phyloP scores from a whole-genome alignment of 106 monocot genomes.

The Dioscorea dumetorum region DNA sequence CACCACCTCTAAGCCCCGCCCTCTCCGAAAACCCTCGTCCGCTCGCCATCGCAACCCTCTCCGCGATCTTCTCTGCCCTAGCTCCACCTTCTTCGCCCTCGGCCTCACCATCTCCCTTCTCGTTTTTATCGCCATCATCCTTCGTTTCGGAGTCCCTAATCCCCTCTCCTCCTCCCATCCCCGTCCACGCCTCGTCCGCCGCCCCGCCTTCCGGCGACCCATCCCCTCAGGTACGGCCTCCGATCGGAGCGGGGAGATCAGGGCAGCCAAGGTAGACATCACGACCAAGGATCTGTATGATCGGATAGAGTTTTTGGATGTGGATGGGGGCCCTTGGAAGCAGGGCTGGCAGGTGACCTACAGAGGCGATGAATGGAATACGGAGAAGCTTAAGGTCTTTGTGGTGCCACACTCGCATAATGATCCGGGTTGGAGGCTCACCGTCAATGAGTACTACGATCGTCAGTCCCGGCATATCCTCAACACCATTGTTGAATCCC shows the following conservation, averaged over 20 bases:
- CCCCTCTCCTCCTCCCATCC: constrained; percentile 14
- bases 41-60: constrained; percentile 21
- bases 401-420: constrained; percentile 98
- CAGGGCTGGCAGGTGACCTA: constrained; percentile 89
- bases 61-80: constrained; percentile 8
- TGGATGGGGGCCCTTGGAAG: constrained; percentile 93
- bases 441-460: constrained; percentile 86
- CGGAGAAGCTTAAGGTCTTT: constrained; percentile 92
- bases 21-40: constrained; percentile 16
- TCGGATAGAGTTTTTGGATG: constrained; percentile 69
- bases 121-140: constrained; percentile 42
- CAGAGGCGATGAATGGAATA: constrained; percentile 66
- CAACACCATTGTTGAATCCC: constrained; percentile 80
- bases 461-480: constrained; percentile 75
- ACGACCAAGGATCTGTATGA: constrained; percentile 95
- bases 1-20: constrained; percentile 19
- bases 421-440: constrained; percentile 93
- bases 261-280: constrained; percentile 40
- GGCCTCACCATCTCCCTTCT: constrained; percentile 46
- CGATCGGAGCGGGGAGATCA: constrained; percentile 3
- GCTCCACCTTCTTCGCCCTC: constrained; percentile 49
- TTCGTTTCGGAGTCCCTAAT: constrained; percentile 43
- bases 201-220: constrained; percentile 21
- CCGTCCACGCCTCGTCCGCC: constrained; percentile 3
- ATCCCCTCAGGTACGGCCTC: constrained; percentile 11